A percentile compares a stretch with the other conserved stretches of the same genome.
Evolutionary conservation across 2,329 filamentous ascomycete species (phyloP).

Genomic region (Cryphonectria naterciae): DNA sequence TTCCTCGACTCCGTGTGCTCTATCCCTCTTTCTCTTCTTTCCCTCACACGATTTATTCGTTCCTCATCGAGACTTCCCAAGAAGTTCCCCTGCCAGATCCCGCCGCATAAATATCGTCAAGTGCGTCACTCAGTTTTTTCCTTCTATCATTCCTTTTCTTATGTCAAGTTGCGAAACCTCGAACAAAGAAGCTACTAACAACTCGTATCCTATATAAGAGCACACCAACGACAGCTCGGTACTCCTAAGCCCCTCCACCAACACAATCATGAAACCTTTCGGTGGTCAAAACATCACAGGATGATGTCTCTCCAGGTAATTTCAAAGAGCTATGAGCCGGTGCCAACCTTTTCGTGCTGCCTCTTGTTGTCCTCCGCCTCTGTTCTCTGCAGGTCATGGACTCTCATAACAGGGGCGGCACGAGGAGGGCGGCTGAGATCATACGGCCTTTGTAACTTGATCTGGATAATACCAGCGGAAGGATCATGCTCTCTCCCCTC

Average conservation of each 20-base stretch:
- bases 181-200: conserved; percentile 13
- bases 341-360: conserved; percentile 34
- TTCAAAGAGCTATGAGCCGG: conserved; percentile 42
- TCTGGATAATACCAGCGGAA: conserved; percentile 66
- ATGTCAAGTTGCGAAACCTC: neutral
- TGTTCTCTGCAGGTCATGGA: neutral
- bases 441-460: conserved; percentile 46
- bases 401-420: neutral
- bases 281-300: conserved; percentile 24
- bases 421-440: conserved; percentile 41
- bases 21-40: neutral
- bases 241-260: conserved; percentile 16
- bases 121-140: neutral
- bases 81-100: neutral
- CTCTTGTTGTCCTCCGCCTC: neutral
- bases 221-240: conserved; percentile 18
- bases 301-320: conserved; percentile 39
- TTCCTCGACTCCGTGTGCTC: neutral
- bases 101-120: neutral
- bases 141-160: too few relatives aligned
- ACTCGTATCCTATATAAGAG: neutral
- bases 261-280: conserved; percentile 29
- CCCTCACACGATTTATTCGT: neutral
- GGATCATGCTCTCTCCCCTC: conserved; percentile 81
- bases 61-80: neutral